These are phyloP conservation scores for Gossypium trilobum DNA, from an alignment of 441 rosid genomes.

Conservation along the genomic window DNA sequence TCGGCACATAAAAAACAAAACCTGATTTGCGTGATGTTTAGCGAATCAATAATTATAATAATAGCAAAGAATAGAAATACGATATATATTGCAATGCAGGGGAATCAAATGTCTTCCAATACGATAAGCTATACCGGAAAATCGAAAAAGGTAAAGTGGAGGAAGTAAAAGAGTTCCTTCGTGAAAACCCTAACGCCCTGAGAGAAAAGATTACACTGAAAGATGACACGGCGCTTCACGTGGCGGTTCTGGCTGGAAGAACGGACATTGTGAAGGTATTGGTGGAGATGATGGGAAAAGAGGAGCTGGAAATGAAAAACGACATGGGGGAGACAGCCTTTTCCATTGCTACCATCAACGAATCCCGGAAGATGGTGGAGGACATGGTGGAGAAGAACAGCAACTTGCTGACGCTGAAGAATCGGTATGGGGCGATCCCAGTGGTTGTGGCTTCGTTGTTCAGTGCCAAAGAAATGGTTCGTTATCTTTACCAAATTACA, in stretches of 20 bases:
- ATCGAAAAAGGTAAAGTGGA: conserved; percentile 22
- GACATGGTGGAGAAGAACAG: conserved; percentile 17
- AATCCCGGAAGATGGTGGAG: conserved; percentile 20
- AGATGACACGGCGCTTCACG: conserved; percentile 33
- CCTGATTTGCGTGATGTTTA: no score
- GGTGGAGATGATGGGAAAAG: not conserved
- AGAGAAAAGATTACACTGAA: conserved; percentile 24
- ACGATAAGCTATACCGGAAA: not conserved
- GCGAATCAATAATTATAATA: no score
- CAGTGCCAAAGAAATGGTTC: conserved; percentile 25
- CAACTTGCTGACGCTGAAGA: conserved; percentile 17
- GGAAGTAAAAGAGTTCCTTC: conserved; percentile 15
- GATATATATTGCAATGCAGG: conserved; percentile 1
- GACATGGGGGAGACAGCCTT: conserved; percentile 27
- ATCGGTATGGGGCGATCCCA: conserved; percentile 23
- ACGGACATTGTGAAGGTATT: conserved; percentile 22
- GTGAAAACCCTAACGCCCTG: not conserved
- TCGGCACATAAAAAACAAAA: no score
- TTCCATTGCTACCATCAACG: conserved; percentile 30
- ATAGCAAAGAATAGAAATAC: not conserved
- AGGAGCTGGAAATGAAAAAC: conserved; percentile 20
- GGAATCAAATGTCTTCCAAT: not conserved
- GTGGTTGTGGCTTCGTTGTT: conserved; percentile 36
- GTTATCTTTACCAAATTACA: conserved; percentile 19
- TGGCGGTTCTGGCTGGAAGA: conserved; percentile 27